These are phyloP conservation scores for Clitopilus passeckerianus DNA, from an alignment of 768 basidiomycete genomes.

Conservation along the genomic window DNA sequence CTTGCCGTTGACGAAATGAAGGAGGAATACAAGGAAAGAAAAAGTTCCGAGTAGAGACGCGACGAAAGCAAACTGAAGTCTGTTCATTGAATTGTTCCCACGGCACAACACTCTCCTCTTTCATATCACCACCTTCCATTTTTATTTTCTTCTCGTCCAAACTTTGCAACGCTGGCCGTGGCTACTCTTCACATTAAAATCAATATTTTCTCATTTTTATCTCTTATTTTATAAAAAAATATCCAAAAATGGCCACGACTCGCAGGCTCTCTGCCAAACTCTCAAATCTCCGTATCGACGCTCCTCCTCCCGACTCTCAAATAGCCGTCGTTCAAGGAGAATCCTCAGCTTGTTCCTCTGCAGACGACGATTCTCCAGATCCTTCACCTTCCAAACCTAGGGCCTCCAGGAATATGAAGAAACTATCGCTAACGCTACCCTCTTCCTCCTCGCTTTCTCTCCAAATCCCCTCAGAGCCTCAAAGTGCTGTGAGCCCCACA, in stretches of 20 bases:
- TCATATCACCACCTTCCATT: conserved; percentile 17
- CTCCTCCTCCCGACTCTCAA: conserved; percentile 42
- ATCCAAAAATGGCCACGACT: background rate
- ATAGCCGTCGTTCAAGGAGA: conserved; percentile 42
- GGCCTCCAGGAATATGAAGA: conserved; percentile 67
- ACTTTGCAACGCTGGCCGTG: conserved; percentile 27
- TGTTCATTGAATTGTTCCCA: conserved; percentile 26
- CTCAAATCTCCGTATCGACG: conserved; percentile 54
- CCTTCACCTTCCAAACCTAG: conserved; percentile 34
- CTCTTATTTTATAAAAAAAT: background rate
- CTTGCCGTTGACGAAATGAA: conserved; percentile 32
- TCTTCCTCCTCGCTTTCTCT: conserved; percentile 56
- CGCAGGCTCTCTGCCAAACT: background rate
- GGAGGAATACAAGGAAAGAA: conserved; percentile 37
- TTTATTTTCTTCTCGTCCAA: conserved; percentile 14
- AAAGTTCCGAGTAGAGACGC: conserved; percentile 46
- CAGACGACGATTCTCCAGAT: conserved; percentile 41
- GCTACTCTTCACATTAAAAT: conserved; percentile 10
- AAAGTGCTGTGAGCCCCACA: conserved; percentile 24
- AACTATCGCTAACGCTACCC: conserved; percentile 64
- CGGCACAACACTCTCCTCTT: conserved; percentile 8
- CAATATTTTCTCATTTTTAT: background rate
- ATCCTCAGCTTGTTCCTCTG: conserved; percentile 46
- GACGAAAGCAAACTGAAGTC: conserved; percentile 50
- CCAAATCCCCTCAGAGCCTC: conserved; percentile 29